phyloP scores from a whole-genome alignment of 2,329 filamentous ascomycete species.

The Trichoderma lentiforme region DNA sequence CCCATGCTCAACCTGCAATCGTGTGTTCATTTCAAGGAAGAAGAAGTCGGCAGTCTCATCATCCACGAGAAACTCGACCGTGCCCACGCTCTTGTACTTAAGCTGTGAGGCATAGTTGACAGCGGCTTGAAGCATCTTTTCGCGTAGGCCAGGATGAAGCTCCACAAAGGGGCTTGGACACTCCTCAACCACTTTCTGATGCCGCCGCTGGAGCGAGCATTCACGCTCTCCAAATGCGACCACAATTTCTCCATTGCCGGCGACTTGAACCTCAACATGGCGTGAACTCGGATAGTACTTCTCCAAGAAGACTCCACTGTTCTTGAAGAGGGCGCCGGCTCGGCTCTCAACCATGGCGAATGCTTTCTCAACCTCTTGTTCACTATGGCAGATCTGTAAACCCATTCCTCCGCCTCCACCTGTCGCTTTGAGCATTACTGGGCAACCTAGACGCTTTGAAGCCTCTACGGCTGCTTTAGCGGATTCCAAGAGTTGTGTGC shows the following conservation, averaged over 20 bases:
- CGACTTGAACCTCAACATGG: background rate
- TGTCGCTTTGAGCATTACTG: background rate
- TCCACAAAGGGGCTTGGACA: background rate
- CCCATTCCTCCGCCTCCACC: background rate
- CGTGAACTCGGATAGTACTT: slow-evolving; percentile 25
- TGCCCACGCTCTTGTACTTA: background rate
- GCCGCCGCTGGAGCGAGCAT: background rate
- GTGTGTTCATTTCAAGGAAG: background rate
- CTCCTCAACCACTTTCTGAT: background rate
- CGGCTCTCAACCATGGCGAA: background rate
- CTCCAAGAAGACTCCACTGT: slow-evolving; percentile 41
- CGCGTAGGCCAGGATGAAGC: background rate
- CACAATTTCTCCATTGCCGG: background rate
- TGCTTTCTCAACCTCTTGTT: background rate
- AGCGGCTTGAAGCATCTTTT: background rate
- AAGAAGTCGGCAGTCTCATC: background rate
- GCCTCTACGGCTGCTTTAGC: background rate
- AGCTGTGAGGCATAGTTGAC: background rate
- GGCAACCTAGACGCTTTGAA: background rate
- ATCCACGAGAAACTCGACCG: background rate
- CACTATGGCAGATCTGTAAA: background rate
- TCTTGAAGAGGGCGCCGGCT: slow-evolving; percentile 41
- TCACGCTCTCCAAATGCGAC: background rate
- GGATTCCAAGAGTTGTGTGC: background rate
- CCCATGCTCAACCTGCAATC: background rate